Conservation (phyloP, 1,284 basidiomycete species). For the Pyrrhoderma lamaoense region DNA sequence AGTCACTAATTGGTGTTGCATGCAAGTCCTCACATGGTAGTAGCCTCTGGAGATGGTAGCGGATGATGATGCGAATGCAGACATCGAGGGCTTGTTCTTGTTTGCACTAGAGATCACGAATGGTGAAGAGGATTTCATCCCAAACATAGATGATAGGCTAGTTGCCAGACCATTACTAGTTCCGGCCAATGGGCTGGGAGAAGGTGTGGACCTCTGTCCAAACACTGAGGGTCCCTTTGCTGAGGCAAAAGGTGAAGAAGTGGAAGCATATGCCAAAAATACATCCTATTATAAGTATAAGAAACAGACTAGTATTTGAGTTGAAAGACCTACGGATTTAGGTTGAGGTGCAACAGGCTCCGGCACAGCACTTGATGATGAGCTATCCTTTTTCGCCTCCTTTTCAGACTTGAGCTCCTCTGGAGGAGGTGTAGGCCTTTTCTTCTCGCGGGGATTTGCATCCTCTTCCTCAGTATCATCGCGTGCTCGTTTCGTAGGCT, state of each 20-base stretch:
- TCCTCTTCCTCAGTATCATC: slow-evolving; percentile 28
- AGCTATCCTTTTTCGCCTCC: slow-evolving; percentile 22
- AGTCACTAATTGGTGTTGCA: too few species aligned
- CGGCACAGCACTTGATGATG: slow-evolving; percentile 25
- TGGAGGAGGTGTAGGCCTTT: slow-evolving; percentile 18
- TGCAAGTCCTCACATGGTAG: too few species aligned
- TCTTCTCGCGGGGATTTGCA: slow-evolving; percentile 24
- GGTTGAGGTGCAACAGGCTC: slow-evolving; percentile 27
- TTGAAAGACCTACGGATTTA: slow-evolving; percentile 12
- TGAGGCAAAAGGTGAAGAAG: slow-evolving; percentile 17
- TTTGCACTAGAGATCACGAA: slow-evolving; percentile 12
- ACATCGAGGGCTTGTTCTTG: slow-evolving; percentile 2
- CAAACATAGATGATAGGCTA: slow-evolving; percentile 10
- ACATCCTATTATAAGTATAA: slow-evolving; percentile 10
- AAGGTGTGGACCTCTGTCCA: slow-evolving; percentile 17
- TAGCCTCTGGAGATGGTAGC: too few species aligned
- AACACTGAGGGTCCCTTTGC: slow-evolving; percentile 16
- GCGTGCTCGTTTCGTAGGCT: slow-evolving; percentile 28
- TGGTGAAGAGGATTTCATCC: slow-evolving; percentile 13
- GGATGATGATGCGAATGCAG: too few species aligned
- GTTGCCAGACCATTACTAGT: slow-evolving; percentile 16
- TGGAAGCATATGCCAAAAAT: slow-evolving; percentile 16
- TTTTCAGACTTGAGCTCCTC: slow-evolving; percentile 20
- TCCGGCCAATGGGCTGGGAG: slow-evolving; percentile 16
- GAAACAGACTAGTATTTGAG: too few species aligned